Evolutionary conservation across 2,329 filamentous ascomycete species (phyloP).

Genomic region (Stemphylium beticola): DNA sequence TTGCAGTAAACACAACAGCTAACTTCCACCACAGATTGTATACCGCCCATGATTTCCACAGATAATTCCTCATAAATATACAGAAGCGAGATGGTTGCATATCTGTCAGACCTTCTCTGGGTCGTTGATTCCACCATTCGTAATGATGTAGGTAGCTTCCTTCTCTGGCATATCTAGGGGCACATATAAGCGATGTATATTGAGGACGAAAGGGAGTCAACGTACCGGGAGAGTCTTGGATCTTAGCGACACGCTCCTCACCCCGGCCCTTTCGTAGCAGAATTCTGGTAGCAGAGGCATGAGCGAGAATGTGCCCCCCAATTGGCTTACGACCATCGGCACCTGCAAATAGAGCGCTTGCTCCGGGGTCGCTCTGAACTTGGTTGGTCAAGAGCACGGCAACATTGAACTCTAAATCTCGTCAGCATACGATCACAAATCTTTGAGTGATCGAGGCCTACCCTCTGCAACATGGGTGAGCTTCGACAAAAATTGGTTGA

Average conservation of each 20-base stretch:
- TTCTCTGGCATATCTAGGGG: conserved; percentile 68
- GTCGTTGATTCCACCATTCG: conserved; percentile 71
- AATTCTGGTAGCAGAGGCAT: conserved; percentile 71
- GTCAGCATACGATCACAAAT: not conserved
- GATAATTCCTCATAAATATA: not conserved
- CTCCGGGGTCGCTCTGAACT: conserved; percentile 73
- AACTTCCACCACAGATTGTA: too few species aligned
- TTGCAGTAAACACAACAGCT: not conserved
- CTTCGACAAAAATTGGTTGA: conserved; percentile 69
- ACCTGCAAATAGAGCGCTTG: conserved; percentile 69
- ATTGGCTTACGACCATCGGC: conserved; percentile 72
- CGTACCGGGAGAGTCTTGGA: conserved; percentile 70
- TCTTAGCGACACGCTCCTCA: conserved; percentile 73
- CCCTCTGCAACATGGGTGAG: conserved; percentile 70
- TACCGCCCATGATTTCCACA: too few species aligned
- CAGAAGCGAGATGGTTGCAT: not conserved
- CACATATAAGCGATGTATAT: conserved; percentile 24
- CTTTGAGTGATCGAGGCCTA: conserved; percentile 25
- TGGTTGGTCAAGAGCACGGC: conserved; percentile 67
- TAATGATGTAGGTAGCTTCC: conserved; percentile 74
- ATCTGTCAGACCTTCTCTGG: conserved; percentile 63
- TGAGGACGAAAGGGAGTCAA: conserved; percentile 7
- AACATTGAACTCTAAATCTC: conserved; percentile 66
- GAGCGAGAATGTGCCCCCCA: conserved; percentile 71
- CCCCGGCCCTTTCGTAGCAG: conserved; percentile 71